Evolutionary conservation across 179 eudicot genomes (phyloP).

Genomic region (Amaranthus tricolor): DNA sequence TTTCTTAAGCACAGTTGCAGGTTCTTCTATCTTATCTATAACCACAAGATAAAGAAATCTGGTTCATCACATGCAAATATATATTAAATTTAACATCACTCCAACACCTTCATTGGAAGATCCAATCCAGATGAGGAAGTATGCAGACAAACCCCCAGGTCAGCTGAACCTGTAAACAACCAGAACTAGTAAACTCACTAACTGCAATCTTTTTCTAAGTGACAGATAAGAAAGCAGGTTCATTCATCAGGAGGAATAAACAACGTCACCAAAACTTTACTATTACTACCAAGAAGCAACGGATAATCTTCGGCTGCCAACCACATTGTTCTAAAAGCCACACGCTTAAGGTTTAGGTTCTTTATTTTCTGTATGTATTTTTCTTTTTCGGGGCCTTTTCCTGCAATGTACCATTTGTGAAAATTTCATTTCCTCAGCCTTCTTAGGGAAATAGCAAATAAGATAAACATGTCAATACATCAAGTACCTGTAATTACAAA

Average conservation of each 20-base stretch:
- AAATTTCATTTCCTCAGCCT: not conserved
- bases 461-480: constrained; percentile 1
- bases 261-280: constrained; percentile 1
- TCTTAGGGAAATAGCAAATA: constrained; percentile 2
- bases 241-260: not conserved
- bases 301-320: constrained; percentile 93
- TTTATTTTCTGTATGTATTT: constrained; percentile 79
- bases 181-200: not conserved
- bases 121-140: constrained; percentile 98
- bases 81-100: not conserved
- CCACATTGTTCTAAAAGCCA: constrained; percentile 99
- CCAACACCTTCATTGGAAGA: constrained; percentile 92
- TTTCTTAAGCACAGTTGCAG: not conserved
- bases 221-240: not conserved
- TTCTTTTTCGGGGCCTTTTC: constrained; percentile 96
- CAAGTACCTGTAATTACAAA: constrained; percentile 83
- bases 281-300: constrained; percentile 67
- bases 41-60: not conserved
- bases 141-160: constrained; percentile 93
- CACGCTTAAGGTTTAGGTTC: constrained; percentile 82
- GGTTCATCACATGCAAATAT: not conserved
- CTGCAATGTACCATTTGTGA: constrained; percentile 32
- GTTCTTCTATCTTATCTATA: not conserved
- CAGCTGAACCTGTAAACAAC: constrained; percentile 75
- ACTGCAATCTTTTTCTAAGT: not conserved